Evolutionary conservation across 2,329 filamentous ascomycete species (phyloP).

Genomic region (Epichloe coenophiala): DNA sequence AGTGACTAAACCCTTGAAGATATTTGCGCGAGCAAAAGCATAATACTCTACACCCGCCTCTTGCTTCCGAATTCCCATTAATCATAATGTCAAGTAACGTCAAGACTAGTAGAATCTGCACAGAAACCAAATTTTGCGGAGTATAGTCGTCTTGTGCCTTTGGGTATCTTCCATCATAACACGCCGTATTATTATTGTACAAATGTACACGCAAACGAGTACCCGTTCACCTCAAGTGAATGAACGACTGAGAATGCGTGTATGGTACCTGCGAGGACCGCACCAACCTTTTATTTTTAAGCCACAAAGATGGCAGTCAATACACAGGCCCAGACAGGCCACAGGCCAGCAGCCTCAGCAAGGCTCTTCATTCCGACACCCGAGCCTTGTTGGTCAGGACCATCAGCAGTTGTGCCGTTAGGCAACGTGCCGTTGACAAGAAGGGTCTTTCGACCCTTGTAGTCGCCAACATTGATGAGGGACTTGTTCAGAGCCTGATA

Average conservation of each 20-base stretch:
- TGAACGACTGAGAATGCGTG: not conserved
- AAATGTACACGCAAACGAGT: not conserved
- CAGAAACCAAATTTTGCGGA: not conserved
- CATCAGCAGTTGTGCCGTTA: slow-evolving; percentile 44
- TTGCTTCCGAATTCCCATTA: not conserved
- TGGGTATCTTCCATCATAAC: not conserved
- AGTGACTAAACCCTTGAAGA: too few species aligned
- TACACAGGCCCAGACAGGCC: slow-evolving; percentile 33
- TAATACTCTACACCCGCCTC: not conserved
- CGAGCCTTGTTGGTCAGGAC: slow-evolving; percentile 18
- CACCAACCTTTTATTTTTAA: slow-evolving; percentile 13
- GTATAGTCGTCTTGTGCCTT: not conserved
- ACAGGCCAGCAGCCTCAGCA: slow-evolving; percentile 30
- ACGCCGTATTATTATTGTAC: not conserved
- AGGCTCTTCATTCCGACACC: slow-evolving; percentile 16
- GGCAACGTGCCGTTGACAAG: slow-evolving; percentile 65
- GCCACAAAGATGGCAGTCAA: slow-evolving; percentile 29
- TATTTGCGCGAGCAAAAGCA: too few species aligned
- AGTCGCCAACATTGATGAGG: slow-evolving; percentile 43
- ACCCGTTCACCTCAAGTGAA: not conserved
- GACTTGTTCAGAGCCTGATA: slow-evolving; percentile 45
- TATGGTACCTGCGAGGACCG: not conserved
- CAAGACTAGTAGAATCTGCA: not conserved
- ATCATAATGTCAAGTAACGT: not conserved
- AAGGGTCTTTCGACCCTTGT: slow-evolving; percentile 35